phyloP scores from a whole-genome alignment of 164 flowering plant genomes.

The Vitis amurensis region DNA sequence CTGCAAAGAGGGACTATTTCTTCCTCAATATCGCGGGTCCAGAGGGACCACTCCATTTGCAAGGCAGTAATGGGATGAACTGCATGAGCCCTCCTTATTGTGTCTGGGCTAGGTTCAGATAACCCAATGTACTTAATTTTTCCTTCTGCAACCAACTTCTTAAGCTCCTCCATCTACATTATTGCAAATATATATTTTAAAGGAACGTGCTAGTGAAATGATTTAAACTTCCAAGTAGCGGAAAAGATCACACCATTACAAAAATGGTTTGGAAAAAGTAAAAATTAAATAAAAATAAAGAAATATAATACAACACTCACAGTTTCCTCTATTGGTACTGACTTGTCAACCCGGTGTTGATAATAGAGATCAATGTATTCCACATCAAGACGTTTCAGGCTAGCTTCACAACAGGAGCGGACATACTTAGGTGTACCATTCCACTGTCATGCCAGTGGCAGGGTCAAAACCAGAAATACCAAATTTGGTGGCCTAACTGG shows the following conservation, averaged over 20 bases:
- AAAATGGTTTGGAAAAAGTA: no score
- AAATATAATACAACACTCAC: constrained; percentile 17
- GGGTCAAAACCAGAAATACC: constrained; percentile 21
- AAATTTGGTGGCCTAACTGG: constrained; percentile 51
- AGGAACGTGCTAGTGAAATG: neutral
- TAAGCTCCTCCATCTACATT: constrained; percentile 9
- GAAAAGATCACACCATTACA: no score
- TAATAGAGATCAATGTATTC: constrained; percentile 55
- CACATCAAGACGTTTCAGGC: constrained; percentile 47
- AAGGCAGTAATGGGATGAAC: constrained; percentile 15
- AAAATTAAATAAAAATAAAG: neutral
- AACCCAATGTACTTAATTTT: constrained; percentile 12
- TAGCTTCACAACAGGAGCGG: constrained; percentile 46
- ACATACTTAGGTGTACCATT: constrained; percentile 49
- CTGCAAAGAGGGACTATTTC: constrained; percentile 14
- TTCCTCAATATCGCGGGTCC: constrained; percentile 17
- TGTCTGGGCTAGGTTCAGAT: constrained; percentile 11
- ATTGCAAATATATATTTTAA: neutral
- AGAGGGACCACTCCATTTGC: constrained; percentile 15
- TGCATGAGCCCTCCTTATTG: constrained; percentile 11
- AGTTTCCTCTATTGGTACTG: constrained; percentile 45
- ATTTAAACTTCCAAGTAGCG: no score
- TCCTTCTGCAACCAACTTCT: constrained; percentile 14
- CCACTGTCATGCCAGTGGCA: constrained; percentile 5
- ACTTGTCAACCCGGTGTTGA: constrained; percentile 42